Percentiles rank a stretch among this genome's conserved stretches.
Evolutionary conservation across 225 moss, liverwort and hornwort species (phyloP).

Genomic region (Straminergon stramineum): DNA sequence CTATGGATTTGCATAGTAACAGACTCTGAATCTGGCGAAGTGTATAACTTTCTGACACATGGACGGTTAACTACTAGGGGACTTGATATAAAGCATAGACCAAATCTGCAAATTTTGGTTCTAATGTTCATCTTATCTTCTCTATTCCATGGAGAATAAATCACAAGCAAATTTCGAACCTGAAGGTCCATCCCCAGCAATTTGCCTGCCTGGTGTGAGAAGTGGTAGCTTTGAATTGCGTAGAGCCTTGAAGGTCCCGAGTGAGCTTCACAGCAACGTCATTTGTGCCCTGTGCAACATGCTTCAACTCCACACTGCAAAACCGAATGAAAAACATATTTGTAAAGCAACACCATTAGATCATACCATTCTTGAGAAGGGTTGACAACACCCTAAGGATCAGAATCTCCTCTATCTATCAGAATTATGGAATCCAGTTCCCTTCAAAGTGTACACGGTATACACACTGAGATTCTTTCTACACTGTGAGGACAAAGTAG

Average conservation of each 20-base stretch:
- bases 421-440: not conserved
- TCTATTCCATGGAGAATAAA: not conserved
- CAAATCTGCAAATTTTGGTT: not conserved
- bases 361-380: not conserved
- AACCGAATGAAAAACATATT: not conserved
- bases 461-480: not conserved
- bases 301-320: constrained; percentile 61
- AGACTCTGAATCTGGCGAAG: not conserved
- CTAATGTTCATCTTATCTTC: not conserved
- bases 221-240: constrained; percentile 27
- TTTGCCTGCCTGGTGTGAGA: constrained; percentile 36
- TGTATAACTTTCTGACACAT: not conserved
- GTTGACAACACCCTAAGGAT: not conserved
- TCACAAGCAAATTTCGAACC: constrained; percentile 17
- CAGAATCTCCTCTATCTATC: not conserved
- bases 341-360: not conserved
- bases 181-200: constrained; percentile 53
- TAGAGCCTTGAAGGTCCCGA: constrained; percentile 31
- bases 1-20: not conserved
- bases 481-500: not conserved
- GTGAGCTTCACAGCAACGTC: constrained; percentile 43
- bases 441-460: not conserved
- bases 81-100: not conserved
- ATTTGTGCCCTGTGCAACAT: constrained; percentile 41
- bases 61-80: not conserved